Percentiles rank a stretch among this genome's conserved stretches.
These are phyloP conservation scores for Spergularia bocconei DNA, from an alignment of 148 eudicot species.

Conservation along the genomic window DNA sequence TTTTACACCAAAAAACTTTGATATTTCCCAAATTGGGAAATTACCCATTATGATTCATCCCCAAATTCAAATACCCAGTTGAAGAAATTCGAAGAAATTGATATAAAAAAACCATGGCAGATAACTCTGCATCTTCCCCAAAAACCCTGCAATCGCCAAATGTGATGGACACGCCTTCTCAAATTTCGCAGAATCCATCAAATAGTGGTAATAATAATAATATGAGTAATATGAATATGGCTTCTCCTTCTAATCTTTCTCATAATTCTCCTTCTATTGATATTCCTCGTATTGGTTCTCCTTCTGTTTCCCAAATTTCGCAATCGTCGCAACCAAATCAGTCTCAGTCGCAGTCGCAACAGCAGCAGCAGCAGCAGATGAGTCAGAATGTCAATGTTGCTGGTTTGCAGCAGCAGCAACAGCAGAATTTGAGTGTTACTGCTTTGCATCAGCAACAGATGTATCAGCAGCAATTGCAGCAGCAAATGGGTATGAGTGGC, in stretches of 20 bases:
- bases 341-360: slow-evolving; percentile 8
- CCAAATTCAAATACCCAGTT: slow-evolving; percentile 12
- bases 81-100: background rate
- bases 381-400: slow-evolving; percentile 15
- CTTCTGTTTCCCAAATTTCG: slow-evolving; percentile 39
- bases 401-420: slow-evolving; percentile 31
- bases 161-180: slow-evolving; percentile 29
- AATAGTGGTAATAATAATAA: slow-evolving; percentile 13
- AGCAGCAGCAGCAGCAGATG: slow-evolving; percentile 31
- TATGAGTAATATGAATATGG: slow-evolving; percentile 12
- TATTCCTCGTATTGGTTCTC: slow-evolving; percentile 44
- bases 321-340: slow-evolving; percentile 31
- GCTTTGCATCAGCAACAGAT: slow-evolving; percentile 27
- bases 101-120: slow-evolving; percentile 37
- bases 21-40: background rate
- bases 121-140: slow-evolving; percentile 39
- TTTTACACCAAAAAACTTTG: background rate
- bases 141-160: slow-evolving; percentile 45
- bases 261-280: slow-evolving; percentile 53
- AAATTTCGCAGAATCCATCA: slow-evolving; percentile 29
- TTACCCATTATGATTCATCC: slow-evolving; percentile 21
- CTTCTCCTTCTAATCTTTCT: slow-evolving; percentile 47
- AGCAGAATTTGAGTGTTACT: slow-evolving; percentile 26
- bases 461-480: slow-evolving; percentile 24
- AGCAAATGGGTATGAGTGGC: slow-evolving; percentile 38